Conservation (phyloP, 108 stramenopile genomes). For the Bacterosira constricta region DNA sequence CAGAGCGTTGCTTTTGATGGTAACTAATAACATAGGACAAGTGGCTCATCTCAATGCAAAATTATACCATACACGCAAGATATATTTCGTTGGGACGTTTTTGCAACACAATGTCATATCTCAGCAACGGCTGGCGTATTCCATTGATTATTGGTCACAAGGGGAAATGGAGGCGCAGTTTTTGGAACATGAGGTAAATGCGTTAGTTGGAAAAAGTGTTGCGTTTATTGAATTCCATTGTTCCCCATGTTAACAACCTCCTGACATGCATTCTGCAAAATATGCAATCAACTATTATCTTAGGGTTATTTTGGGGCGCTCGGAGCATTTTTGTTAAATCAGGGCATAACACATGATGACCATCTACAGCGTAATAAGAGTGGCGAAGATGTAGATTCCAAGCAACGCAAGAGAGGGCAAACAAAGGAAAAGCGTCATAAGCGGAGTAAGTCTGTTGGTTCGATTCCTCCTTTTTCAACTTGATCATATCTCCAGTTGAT, state of each 20-base stretch:
- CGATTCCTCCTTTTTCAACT: conserved; percentile 3
- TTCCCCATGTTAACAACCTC: background rate
- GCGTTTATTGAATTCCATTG: background rate
- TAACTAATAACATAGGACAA: conserved; percentile 98
- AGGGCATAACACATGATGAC: conserved; percentile 57
- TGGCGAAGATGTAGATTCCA: conserved; percentile 3
- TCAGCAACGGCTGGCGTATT: conserved; percentile 87
- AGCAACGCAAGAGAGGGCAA: conserved; percentile 16
- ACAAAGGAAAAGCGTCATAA: conserved; percentile 8
- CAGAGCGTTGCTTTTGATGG: conserved; percentile 94
- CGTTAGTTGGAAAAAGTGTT: background rate
- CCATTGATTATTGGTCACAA: conserved; percentile 96
- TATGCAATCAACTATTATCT: background rate
- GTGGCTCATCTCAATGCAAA: conserved; percentile 95
- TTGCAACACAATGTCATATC: conserved; percentile 93
- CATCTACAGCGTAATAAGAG: background rate
- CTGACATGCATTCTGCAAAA: too few species aligned
- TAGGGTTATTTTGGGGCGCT: conserved; percentile 91
- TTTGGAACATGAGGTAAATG: conserved; percentile 83
- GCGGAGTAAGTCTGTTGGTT: conserved; percentile 33
- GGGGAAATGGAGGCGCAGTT: conserved; percentile 98
- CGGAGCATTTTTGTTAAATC: conserved; percentile 86
- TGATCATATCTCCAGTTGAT: background rate
- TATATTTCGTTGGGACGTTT: conserved; percentile 98
- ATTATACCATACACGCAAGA: conserved; percentile 81